Evolutionary conservation across 1,284 basidiomycete genomes (phyloP), one percentile per base, ranked within the genome.

Genomic region (Sanghuangporus sanghuang): DNA sequence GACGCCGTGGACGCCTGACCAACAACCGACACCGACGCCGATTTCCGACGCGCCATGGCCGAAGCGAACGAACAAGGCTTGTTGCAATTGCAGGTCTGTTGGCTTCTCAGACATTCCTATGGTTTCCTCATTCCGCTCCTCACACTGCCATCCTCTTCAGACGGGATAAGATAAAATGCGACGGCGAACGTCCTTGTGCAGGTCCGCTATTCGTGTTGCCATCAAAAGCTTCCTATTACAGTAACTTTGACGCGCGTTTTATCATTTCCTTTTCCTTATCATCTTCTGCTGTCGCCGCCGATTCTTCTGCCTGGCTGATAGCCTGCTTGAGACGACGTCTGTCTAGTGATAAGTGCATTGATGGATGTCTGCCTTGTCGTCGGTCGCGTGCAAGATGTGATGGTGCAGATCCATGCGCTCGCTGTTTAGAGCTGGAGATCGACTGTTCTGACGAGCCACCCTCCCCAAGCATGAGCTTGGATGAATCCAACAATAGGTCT

Each of bases 81-180:
- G 63, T 56, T 61, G 63, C 38, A 46, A 52, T 16, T 64, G 63
- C 59, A 64, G 63, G 63, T 59, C 21, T 27, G 58, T 60, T 42
- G 21, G 21, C 1, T 36, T 48, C 23, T 5, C n/a, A n/a, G 36
- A 42, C 27, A 39, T 40, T 8, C 52, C 21, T 6, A n/a, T 38
- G 14, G 23, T 32, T 14, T 49, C 53, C n/a, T 39, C 8, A 18
- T 57, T 18, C 12, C 16, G 21, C 21, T n/a, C 44, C 21, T 52
- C 18, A 27, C n/a, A 32, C 12, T 12, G 7, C 40, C 14, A 18
- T 32, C 42, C 9, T 57, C 57, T n/a, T 4, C 65, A 85, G 84
- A 68, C 80, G 80, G 66, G 81, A 86, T 70, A 85, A 86, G 71
- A 79, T 82, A 62, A 78, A 80, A 66, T 85, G 84, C 70, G 81